Base-by-base conservation (phyloP, 2,329 filamentous ascomycete species). In the Claviceps pazoutovae region DNA sequence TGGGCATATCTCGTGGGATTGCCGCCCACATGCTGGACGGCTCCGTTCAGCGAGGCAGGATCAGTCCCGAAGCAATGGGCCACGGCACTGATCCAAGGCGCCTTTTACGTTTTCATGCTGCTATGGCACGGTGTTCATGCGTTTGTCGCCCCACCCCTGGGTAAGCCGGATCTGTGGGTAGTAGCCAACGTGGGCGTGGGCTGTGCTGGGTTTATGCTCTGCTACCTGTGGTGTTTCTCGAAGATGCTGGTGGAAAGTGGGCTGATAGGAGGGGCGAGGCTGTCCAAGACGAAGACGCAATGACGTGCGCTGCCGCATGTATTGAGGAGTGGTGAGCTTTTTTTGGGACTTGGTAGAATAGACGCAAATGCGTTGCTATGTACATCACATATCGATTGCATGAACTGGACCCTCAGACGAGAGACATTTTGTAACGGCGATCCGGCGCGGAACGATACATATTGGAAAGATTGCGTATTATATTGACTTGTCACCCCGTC, bases 121-220 rank as follows among this genome's bases (percentile, higher is more conserved):
- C 74, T 67, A 14, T 96, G 93, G 88, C 93, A 98, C 66, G 66
- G 87, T 13, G 70, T 81, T 0, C 88, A 95, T 58, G 76, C 77
- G 1, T 81, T 82, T 54, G 68, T 89, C 1, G 55, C 66, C 9
- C 82, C 90, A 14, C 90, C 91, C 4, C 59, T 71, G 0, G 74
- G 77, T 53, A 96, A 95, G 68, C 93, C 93, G 0, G 93, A 98
- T 69, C 71, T 98, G 1, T 98, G 91, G 91, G 83, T 94, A 3
- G 90, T 98, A 2, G 77, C 82, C 13, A 98, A 98, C 61, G 89
- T 93, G 8, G 81, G 88, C 17, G 69, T 97, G 21, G 93, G 93
- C 7, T 87, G 87, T 21, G 83, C 79, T 4, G 93, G 88, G 0
- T 98, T 97, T 64, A 79, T 79, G 0, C 69, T 95, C 37, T 94